Conservation (phyloP, 176 grass and related monocot genomes). For the Chrysopogon serrulatus region DNA sequence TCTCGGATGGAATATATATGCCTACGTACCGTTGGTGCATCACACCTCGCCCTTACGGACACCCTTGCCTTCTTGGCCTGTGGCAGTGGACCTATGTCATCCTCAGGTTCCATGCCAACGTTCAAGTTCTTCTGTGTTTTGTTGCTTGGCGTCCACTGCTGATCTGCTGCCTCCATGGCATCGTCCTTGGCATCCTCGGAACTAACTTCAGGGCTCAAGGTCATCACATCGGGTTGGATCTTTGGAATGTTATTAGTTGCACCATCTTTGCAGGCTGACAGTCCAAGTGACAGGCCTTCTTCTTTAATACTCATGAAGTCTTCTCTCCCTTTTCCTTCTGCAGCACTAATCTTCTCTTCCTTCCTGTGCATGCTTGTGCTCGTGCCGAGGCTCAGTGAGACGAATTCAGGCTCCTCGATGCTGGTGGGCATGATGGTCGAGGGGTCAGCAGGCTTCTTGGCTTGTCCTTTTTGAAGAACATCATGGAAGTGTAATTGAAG, state of each 20-base stretch:
- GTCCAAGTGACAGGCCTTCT: constrained; percentile 46
- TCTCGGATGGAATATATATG: background rate
- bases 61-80: constrained; percentile 78
- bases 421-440: background rate
- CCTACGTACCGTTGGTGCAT: constrained; percentile 58
- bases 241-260: constrained; percentile 18
- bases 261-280: constrained; percentile 35
- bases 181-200: constrained; percentile 42
- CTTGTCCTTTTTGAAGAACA: constrained; percentile 33
- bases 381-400: constrained; percentile 53
- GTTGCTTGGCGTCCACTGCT: constrained; percentile 47
- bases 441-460: constrained; percentile 9
- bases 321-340: constrained; percentile 15
- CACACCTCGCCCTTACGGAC: constrained; percentile 68
- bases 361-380: constrained; percentile 26
- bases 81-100: constrained; percentile 30
- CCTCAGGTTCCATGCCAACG: constrained; percentile 12
- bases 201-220: constrained; percentile 63
- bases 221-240: constrained; percentile 14
- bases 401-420: constrained; percentile 34
- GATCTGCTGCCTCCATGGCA: background rate
- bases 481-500: constrained; percentile 57
- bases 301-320: constrained; percentile 16
- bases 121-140: constrained; percentile 43
- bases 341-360: constrained; percentile 21